phyloP scores from a whole-genome alignment of 257 asterid species.

The Haberlea rhodopensis region DNA sequence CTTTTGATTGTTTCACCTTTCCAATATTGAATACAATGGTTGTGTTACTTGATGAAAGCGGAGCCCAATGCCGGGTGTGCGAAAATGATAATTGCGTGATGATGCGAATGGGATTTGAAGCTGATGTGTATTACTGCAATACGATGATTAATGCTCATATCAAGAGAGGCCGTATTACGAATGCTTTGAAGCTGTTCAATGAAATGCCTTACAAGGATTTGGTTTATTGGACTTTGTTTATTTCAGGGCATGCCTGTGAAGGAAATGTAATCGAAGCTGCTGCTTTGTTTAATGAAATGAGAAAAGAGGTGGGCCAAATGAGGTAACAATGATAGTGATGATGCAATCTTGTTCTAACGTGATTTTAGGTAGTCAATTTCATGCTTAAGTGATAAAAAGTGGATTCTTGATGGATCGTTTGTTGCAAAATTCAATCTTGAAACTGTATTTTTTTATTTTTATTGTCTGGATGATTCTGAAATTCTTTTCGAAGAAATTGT shows the following conservation, averaged over 20 bases:
- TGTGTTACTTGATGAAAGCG: conserved; percentile 16
- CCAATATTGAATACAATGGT: conserved; percentile 36
- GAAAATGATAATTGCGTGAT: conserved; percentile 38
- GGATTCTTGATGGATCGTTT: conserved; percentile 39
- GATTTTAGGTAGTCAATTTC: conserved; percentile 36
- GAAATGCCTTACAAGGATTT: conserved; percentile 45
- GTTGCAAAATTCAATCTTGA: conserved; percentile 42
- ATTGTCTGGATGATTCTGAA: conserved; percentile 30
- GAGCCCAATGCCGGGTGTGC: conserved; percentile 23
- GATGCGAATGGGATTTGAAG: conserved; percentile 39
- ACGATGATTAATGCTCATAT: conserved; percentile 29
- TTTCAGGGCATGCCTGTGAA: conserved; percentile 31
- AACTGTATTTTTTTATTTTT: conserved; percentile 32
- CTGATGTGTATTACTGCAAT: conserved; percentile 43
- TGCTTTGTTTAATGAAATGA: conserved; percentile 39
- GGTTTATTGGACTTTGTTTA: conserved; percentile 53
- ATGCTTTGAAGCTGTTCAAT: conserved; percentile 39
- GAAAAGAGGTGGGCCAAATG: conserved; percentile 40
- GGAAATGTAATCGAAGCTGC: conserved; percentile 35
- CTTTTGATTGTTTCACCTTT: conserved; percentile 46
- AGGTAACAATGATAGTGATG: conserved; percentile 44
- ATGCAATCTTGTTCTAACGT: conserved; percentile 29
- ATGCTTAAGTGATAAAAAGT: conserved; percentile 34
- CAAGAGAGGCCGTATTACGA: conserved; percentile 26
- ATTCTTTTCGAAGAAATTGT: conserved; percentile 33